A percentile compares a stretch with the other conserved stretches of the same genome.
phyloP scores from a whole-genome alignment of 1,284 basidiomycete species.

The Fomitopsis betulina region DNA sequence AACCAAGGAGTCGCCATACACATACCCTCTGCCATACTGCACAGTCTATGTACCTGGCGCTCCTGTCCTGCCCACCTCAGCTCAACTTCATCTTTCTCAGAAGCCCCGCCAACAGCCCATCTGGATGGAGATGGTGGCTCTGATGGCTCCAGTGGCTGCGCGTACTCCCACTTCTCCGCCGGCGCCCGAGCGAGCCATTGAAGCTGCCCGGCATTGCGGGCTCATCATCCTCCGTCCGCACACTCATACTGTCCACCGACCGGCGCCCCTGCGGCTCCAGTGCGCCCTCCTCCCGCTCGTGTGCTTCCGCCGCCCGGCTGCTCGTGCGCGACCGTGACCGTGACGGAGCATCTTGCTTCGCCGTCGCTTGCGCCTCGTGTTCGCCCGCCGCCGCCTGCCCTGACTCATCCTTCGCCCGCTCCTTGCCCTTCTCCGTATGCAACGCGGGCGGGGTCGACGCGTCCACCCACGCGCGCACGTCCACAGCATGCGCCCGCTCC shows the following conservation, averaged over 20 bases:
- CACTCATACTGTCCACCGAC: neutral
- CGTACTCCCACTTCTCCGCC: neutral
- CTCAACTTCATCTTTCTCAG: slow-evolving; percentile 1
- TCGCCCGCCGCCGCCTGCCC: neutral
- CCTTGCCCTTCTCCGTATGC: neutral
- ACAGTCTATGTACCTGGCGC: too few relatives aligned
- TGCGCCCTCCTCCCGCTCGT: slow-evolving; percentile 16
- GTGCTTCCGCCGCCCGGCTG: slow-evolving; percentile 7
- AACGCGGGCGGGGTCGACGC: slow-evolving; percentile 6
- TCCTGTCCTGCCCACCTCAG: neutral
- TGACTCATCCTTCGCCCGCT: slow-evolving; percentile 3
- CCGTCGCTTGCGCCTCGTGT: neutral
- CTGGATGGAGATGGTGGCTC: slow-evolving; percentile 15
- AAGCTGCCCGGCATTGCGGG: slow-evolving; percentile 48
- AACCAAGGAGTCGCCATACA: too few relatives aligned
- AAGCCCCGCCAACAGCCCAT: slow-evolving; percentile 7
- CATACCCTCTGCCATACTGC: too few relatives aligned
- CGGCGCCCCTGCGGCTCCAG: slow-evolving; percentile 17
- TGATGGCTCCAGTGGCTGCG: neutral
- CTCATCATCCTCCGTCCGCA: slow-evolving; percentile 27
- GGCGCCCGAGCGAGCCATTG: slow-evolving; percentile 18
- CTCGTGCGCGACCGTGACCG: too few relatives aligned
- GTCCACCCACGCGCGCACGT: neutral
- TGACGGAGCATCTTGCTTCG: neutral
- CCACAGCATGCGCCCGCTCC: slow-evolving; percentile 1